Base-by-base conservation (phyloP, 2,329 filamentous ascomycete genomes). In the Fusarium sp. region DNA sequence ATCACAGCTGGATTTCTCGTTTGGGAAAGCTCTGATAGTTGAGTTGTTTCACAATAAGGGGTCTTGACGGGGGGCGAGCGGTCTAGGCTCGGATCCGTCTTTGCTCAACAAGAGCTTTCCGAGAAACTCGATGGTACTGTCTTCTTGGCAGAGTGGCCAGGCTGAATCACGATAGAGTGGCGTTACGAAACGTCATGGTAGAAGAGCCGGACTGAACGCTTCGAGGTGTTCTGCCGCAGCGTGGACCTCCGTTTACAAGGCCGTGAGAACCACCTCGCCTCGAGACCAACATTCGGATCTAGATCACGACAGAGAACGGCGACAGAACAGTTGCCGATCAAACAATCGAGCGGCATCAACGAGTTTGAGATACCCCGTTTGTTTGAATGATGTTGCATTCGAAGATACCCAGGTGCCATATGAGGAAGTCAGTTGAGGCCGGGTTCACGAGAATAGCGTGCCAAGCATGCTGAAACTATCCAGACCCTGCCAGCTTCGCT, bases 21-120 rank as follows among this genome's bases (percentile, higher is more conserved):
- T 58, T 55, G 57, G 68, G 55, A 53, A 62, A 63, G 58, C 60
- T 63, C 57, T 72, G 63, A 33, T 41, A 53, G 60, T 50, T 62
- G 68, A 52, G 55, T 49, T 62, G 72, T 72, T 74, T 74, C 72
- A 74, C 29, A 63, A 67, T 66, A 67, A 66, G 64, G 64, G 72
- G 70, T 57, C 59, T 50, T 37, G 60, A 66, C 64, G 68, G 67
- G 68, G 67, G 52, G 47, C 52, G 50, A 49, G 58, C 58, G 68
- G 54, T 60, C 69, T 48, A 72, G 71, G 46, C 57, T 66, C 57
- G 57, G 69, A 57, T 52, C 57, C 47, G 53, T 60, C 44, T 63
- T 39, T 59, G 33, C 35, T 54, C 53, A 38, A 58, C 26, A 59
- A 61, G 29, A 54, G 65, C 42, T 43, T 50, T 42, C 16, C 15